Evolutionary conservation across 768 basidiomycete genomes (phyloP), one percentile per base, ranked within the genome.

Genomic region (Tylopilus felleus): DNA sequence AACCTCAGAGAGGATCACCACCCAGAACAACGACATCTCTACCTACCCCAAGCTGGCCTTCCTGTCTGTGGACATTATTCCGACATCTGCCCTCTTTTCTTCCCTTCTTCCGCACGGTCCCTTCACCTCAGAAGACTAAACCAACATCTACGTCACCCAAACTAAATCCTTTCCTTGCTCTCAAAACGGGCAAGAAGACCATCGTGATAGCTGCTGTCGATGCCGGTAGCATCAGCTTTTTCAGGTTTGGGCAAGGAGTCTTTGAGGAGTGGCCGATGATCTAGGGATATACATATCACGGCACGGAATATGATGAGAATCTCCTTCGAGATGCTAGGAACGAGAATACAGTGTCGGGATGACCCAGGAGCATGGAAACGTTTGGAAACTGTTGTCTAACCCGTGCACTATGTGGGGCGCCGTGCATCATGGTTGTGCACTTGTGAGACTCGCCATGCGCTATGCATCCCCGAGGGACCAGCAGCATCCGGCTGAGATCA

Each of bases 191-290:
- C 0, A 90, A 86, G 66, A 90, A 91, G 65, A 85, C 77, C 9
- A 75, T 95, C 49, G 77, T 98, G 31, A 80, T 98, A 45, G 95
- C 94, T 2, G 91, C 81, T 2, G 93, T 95, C 5, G 94, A 97
- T 70, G 80, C 83, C 2, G 93, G 95, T 9, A 92, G 80, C 58
- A 86, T 86, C 40, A 88, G 89, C 59, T 95, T 97, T 76, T 90
- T 93, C 72, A 76, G 89, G 49, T 93, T 98, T 60, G 85, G 88
- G 8, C 80, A 93, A 64, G 90, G 92, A 0, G 83, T 77, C 9
- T 98, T 98, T 67, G 84, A 81, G 49, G 90, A 93, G 61, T 86
- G 88, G 82, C 85, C 90, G 0, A 89, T 93, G 85, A 35, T 49
- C 17, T 68, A 66, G 53, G 5, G 23, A 21, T 45, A 16, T 33